Conservation (phyloP, 352 stramenopile species). For the Phytophthora tubulina region DNA sequence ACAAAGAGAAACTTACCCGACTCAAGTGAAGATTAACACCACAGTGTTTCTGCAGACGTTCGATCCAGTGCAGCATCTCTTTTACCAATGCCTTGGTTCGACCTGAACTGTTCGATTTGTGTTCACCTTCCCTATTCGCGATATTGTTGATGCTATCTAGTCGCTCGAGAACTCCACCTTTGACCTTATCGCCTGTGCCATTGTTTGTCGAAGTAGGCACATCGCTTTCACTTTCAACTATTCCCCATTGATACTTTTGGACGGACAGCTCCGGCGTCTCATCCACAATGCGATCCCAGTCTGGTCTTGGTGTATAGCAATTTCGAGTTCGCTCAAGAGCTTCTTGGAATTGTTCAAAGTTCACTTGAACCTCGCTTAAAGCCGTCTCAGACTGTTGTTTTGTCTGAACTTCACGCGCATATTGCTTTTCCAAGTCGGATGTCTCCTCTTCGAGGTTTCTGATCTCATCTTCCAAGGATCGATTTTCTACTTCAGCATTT, state of each 20-base stretch:
- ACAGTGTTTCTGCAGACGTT: constrained; percentile 82
- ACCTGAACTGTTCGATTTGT: constrained; percentile 1
- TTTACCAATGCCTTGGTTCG: constrained; percentile 65
- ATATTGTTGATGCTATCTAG: constrained; percentile 5
- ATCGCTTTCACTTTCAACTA: constrained; percentile 28
- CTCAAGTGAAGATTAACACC: constrained; percentile 80
- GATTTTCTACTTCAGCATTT: constrained; percentile 55
- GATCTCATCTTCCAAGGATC: constrained; percentile 54
- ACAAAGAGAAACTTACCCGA: constrained; percentile 42
- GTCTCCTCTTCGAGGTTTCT: constrained; percentile 47
- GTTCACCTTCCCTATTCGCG: background rate
- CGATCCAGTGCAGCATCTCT: constrained; percentile 84
- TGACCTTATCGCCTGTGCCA: constrained; percentile 17
- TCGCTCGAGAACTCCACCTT: constrained; percentile 6
- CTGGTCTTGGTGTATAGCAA: constrained; percentile 76
- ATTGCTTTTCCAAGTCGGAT: constrained; percentile 49
- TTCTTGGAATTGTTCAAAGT: constrained; percentile 41
- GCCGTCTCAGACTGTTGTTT: constrained; percentile 24
- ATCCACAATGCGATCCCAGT: constrained; percentile 70
- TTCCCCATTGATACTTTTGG: constrained; percentile 66
- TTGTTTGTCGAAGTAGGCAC: background rate
- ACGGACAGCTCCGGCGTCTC: constrained; percentile 70
- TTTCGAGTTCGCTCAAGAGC: constrained; percentile 43
- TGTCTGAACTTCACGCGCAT: constrained; percentile 42
- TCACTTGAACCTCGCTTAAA: constrained; percentile 34